phyloP scores from a whole-genome alignment of 257 asterid genomes.

The Plantago major region DNA sequence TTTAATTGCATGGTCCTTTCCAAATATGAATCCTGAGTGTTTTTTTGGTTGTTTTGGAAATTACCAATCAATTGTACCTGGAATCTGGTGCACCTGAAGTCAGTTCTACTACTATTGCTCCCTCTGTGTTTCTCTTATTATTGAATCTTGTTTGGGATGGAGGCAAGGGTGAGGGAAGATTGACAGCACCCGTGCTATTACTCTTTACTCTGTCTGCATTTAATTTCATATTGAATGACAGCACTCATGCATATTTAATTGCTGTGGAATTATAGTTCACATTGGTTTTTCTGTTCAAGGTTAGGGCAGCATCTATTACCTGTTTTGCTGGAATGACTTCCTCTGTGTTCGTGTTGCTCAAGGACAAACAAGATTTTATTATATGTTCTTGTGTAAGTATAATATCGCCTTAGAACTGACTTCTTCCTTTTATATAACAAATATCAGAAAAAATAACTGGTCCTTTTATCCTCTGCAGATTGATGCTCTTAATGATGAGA shows the following conservation, averaged over 20 bases:
- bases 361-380: slow-evolving; percentile 63
- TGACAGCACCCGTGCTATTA: no score
- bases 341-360: slow-evolving; percentile 61
- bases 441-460: background rate
- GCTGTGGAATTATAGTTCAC: slow-evolving; percentile 11
- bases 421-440: slow-evolving; percentile 2
- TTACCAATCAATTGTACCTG: no score
- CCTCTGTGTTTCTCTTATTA: background rate
- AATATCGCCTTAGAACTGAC: background rate
- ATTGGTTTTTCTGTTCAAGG: slow-evolving; percentile 47
- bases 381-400: slow-evolving; percentile 69
- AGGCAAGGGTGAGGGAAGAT: background rate
- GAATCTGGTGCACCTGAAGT: no score
- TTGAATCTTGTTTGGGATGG: background rate
- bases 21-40: no score
- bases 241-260: background rate
- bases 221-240: no score
- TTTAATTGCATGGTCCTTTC: no score
- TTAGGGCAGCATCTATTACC: slow-evolving; percentile 90
- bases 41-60: no score
- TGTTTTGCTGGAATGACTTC: slow-evolving; percentile 99
- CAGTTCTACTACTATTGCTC: no score
- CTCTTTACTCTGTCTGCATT: no score
- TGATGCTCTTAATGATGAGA: slow-evolving; percentile 54
- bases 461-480: slow-evolving; percentile 38